Conservation (phyloP, 495 filamentous ascomycete species). For the Halenospora varia region DNA sequence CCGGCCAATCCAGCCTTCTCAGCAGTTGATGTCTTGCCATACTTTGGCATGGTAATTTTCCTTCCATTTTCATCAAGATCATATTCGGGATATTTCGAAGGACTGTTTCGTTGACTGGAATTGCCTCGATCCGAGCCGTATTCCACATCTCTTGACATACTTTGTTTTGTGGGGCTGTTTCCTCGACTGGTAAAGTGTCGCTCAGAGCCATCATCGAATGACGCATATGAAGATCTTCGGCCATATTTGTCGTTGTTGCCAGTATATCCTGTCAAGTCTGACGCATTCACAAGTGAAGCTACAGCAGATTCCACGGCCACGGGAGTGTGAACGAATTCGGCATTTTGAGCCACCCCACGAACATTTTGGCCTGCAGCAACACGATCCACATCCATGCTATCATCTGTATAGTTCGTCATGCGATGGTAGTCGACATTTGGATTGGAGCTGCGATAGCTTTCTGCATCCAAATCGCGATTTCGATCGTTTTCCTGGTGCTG, state of each 20-base stretch:
- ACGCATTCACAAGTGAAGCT: slow-evolving; percentile 79
- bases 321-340: slow-evolving; percentile 66
- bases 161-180: slow-evolving; percentile 22
- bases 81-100: slow-evolving; percentile 34
- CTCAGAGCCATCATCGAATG: slow-evolving; percentile 37
- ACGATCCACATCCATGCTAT: slow-evolving; percentile 61
- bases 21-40: slow-evolving; percentile 35
- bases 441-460: slow-evolving; percentile 33
- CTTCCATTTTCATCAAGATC: slow-evolving; percentile 51
- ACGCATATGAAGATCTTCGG: slow-evolving; percentile 31
- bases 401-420: slow-evolving; percentile 61
- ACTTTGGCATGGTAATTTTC: slow-evolving; percentile 39
- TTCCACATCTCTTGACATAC: slow-evolving; percentile 4
- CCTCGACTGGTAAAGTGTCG: slow-evolving; percentile 24
- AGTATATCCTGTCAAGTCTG: slow-evolving; percentile 49
- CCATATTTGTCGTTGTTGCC: slow-evolving; percentile 20
- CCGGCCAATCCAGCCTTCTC: slow-evolving; percentile 49
- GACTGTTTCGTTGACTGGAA: slow-evolving; percentile 20
- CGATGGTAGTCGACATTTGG: slow-evolving; percentile 46
- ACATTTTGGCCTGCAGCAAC: slow-evolving; percentile 65
- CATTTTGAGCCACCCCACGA: slow-evolving; percentile 63
- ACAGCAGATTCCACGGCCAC: slow-evolving; percentile 81
- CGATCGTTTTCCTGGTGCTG: slow-evolving; percentile 51
- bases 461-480: slow-evolving; percentile 45
- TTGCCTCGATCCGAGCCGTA: slow-evolving; percentile 22